Evolutionary conservation across 2,329 filamentous ascomycete genomes (phyloP).

Genomic region (Thielaviopsis punctulata): DNA sequence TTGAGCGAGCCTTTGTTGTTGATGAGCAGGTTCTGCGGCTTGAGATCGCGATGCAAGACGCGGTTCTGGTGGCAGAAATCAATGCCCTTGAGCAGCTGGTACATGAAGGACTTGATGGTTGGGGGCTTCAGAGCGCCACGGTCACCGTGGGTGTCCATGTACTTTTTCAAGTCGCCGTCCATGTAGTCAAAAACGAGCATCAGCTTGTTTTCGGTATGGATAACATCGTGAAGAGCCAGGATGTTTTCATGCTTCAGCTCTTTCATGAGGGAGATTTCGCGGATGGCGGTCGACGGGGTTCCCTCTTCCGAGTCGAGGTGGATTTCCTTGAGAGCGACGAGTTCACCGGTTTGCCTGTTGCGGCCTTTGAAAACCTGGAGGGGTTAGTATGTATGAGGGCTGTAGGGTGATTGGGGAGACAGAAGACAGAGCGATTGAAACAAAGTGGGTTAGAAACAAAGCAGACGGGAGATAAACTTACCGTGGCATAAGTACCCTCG

Average conservation of each 20-base stretch:
- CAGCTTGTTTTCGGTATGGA: conserved; percentile 87
- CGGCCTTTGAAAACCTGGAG: conserved; percentile 88
- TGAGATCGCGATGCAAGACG: conserved; percentile 73
- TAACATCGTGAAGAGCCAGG: conserved; percentile 75
- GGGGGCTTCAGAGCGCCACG: conserved; percentile 61
- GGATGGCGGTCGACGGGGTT: conserved; percentile 81
- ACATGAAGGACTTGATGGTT: conserved; percentile 89
- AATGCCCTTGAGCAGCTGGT: conserved; percentile 68
- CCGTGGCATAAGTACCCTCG: conserved; percentile 96
- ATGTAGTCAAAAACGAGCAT: conserved; percentile 89
- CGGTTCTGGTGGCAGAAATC: conserved; percentile 81
- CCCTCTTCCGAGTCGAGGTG: conserved; percentile 88
- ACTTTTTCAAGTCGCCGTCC: conserved; percentile 84
- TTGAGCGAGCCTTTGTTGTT: conserved; percentile 77
- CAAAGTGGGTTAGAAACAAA: neutral
- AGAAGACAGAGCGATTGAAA: too few species aligned
- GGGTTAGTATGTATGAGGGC: neutral
- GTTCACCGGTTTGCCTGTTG: conserved; percentile 86
- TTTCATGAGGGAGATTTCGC: conserved; percentile 84
- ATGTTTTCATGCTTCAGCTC: conserved; percentile 90
- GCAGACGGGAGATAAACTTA: too few species aligned
- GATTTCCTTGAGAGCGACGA: conserved; percentile 90
- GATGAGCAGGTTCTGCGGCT: conserved; percentile 82
- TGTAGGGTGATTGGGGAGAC: neutral
- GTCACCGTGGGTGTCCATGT: conserved; percentile 83